phyloP scores from a whole-genome alignment of 768 basidiomycete genomes.

The Hysterangium stoloniferum region DNA sequence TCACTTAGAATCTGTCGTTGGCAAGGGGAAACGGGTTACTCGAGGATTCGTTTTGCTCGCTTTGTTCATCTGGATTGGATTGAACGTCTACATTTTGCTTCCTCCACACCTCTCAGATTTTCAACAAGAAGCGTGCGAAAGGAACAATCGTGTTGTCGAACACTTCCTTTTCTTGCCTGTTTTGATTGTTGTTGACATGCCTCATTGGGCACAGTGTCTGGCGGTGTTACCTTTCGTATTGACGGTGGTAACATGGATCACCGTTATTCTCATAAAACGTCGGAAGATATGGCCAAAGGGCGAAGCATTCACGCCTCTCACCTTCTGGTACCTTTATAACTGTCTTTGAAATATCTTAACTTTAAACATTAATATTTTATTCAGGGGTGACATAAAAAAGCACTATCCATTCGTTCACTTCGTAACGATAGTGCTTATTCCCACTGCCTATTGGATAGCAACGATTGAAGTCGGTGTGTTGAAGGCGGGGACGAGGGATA shows the following conservation, averaged over 20 bases:
- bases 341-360: too few relatives aligned
- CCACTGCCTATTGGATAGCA: neutral
- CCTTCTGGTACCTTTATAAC: neutral
- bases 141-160: neutral
- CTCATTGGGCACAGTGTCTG: neutral
- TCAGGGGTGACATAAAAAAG: neutral
- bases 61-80: neutral
- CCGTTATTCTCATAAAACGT: neutral
- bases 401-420: constrained; percentile 3
- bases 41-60: neutral
- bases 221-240: neutral
- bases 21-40: neutral
- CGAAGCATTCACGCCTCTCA: neutral
- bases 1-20: neutral
- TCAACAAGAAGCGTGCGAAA: neutral
- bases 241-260: neutral
- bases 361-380: too few relatives aligned
- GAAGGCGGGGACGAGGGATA: neutral
- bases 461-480: neutral
- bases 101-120: neutral
- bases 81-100: neutral
- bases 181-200: neutral
- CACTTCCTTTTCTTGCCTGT: neutral
- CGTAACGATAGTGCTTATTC: neutral
- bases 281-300: neutral